Evolutionary conservation across 352 stramenopile species (phyloP).

Genomic region (Phytopythium ostracodes): DNA sequence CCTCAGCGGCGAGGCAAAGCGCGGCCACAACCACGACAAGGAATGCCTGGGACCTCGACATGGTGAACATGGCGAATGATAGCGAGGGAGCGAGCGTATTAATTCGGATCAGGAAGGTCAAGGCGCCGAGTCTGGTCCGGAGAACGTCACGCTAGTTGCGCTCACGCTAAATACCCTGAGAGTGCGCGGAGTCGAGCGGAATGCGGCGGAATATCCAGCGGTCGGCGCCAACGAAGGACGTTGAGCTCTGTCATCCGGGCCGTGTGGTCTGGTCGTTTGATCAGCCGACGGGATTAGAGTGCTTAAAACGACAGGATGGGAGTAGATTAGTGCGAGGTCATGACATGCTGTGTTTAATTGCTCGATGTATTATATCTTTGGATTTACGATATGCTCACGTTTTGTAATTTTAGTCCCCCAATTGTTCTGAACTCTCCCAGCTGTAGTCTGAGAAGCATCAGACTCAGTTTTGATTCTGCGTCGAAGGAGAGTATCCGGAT

Average conservation of each 20-base stretch:
- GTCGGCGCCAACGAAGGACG: neutral
- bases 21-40: neutral
- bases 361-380: neutral
- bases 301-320: too few species aligned
- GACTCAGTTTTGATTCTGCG: too few species aligned
- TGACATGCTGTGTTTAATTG: too few species aligned
- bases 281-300: neutral
- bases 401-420: neutral
- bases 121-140: neutral
- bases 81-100: too few species aligned
- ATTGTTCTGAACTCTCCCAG: neutral
- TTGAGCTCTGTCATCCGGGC: neutral
- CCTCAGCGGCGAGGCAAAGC: neutral
- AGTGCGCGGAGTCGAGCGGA: neutral
- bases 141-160: neutral
- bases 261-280: slow-evolving; percentile 1
- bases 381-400: neutral
- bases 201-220: neutral
- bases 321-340: too few species aligned
- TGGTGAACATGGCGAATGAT: neutral
- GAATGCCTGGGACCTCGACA: neutral
- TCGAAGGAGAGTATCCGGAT: too few species aligned
- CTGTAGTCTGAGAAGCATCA: neutral
- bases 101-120: too few species aligned
- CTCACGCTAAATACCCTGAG: neutral